Conservation (phyloP, 768 basidiomycete genomes). For the Hemileccinum impolitum region DNA sequence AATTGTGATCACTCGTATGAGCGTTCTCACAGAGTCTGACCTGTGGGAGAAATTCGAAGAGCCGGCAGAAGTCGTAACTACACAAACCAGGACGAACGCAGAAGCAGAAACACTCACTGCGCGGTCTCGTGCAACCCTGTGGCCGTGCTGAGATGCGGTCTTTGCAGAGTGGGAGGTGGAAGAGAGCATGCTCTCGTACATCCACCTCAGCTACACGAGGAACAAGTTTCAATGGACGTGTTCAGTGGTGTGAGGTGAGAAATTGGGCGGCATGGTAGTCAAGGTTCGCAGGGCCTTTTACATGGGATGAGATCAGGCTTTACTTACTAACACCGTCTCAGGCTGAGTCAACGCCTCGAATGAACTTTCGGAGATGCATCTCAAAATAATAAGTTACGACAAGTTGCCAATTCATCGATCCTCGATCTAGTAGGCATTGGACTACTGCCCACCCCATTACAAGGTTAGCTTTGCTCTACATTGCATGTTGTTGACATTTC, state of each 20-base stretch:
- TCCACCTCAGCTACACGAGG: neutral
- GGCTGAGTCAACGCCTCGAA: no score
- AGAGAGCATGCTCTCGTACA: neutral
- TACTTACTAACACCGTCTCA: neutral
- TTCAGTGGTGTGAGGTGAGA: neutral
- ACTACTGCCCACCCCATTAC: no score
- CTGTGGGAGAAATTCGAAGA: conserved; percentile 1
- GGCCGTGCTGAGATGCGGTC: neutral
- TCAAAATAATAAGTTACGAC: no score
- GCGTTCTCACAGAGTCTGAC: neutral
- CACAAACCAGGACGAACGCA: neutral
- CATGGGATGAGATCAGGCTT: neutral
- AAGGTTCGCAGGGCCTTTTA: neutral
- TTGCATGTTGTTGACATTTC: no score
- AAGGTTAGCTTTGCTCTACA: no score
- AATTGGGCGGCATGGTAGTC: no score
- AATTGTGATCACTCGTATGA: neutral
- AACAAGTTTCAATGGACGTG: neutral
- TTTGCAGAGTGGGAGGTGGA: neutral
- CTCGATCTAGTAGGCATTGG: no score
- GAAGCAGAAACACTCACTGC: conserved; percentile 10
- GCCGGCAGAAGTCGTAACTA: neutral
- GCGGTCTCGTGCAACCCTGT: neutral
- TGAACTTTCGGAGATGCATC: no score
- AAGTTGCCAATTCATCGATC: no score